Base-by-base conservation (phyloP, 345 rosid genomes). In the Combretum micranthum region DNA sequence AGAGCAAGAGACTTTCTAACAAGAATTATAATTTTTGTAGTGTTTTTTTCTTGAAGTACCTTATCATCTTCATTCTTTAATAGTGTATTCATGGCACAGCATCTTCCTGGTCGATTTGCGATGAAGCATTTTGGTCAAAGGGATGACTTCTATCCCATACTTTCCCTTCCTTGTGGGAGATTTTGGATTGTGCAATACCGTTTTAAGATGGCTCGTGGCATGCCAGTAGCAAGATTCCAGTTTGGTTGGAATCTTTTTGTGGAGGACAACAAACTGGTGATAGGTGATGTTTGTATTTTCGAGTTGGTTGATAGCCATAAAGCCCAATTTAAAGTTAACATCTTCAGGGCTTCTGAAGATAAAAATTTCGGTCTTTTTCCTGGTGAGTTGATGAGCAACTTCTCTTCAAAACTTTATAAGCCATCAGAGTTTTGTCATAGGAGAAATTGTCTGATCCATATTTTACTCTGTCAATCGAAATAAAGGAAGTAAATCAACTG, bases 201-300 rank as follows among this genome's bases (percentile, higher is more conserved):
- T 1, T 50, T 20, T 50, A 5, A 17, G 9, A 15, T 10, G 15
- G 12, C 3, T 19, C 13, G 25, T 20, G 16, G 13, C 1, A 2
- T 12, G 26, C 21, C 16, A 20, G 22, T 12, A 3, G 59, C 26
- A 42, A 54, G 42, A 55, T 10, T 64, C 4, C 3, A 21, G n/a
- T 0, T 15, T 42, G 64, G 75, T 37, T 71, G 75, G 70, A 61
- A 48, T 44, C 16, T 4, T 16, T 65, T 71, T 57, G 75, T 42
- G 20, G 56, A 42, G 25, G 63, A 54, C 44, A 55, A 71, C 13
- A 18, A 26, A 18, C 18, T 71, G 46, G 32, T 17, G 23, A 22
- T 61, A 19, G 63, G 70, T 25, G 70, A 71, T 57, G 52, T 53
- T 45, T 57, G 69, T 46, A 60, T 61, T 21, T 70, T 70, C 21